Base-by-base conservation (phyloP, 2,329 filamentous ascomycete species). In the Colletotrichum godetiae region DNA sequence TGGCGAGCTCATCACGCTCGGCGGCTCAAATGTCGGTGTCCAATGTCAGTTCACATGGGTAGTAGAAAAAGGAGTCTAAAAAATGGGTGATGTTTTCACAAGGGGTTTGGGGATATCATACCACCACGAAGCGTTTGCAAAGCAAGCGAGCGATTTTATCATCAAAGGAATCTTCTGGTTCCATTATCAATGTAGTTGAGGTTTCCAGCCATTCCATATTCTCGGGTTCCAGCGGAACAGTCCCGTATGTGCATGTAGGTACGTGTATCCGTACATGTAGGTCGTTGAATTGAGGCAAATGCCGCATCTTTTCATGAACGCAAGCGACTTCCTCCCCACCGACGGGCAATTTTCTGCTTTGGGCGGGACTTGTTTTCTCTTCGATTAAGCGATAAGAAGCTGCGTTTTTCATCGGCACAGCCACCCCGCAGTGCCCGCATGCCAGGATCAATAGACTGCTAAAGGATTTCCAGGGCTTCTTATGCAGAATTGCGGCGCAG, bases 1-100 rank as follows among this genome's bases (percentile, higher is more conserved):
- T 73, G 55, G 53, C 70, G 27, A 73, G 70, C 55, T 73, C 70
- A 10, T 69, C 66, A 12, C 66, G 66, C 6, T 73, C 68, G 42
- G 42, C 42, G 31, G 70, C 66, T 19, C 68, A 64, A 35, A 60
- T 56, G 31, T 69, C 70, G 31, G 58, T 58, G 19, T 64, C 70
- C 55, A 73, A 69, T 19, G 33, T 72, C 29, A 42, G 58, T 49
- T 57, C 58, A 6, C 65, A 72, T 24, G 65, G 35, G 3, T 65
- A 67, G 6, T 42, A 19, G 37, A 7, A 42, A 31, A 33, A 3
- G 33, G 24, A 24, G 22, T 27, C n/a, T n/a, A 61, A 12, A 35
- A 35, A 42, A 55, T 13, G 42, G 42, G 12, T 56, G 11, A 24
- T 46, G 27, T 46, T n/a, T 62, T 60, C 52, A 42, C 56, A 68